Evolutionary conservation across 2,329 filamentous ascomycete species (phyloP), one percentile per base, ranked within the genome.

Genomic region (Thielaviopsis populi): DNA sequence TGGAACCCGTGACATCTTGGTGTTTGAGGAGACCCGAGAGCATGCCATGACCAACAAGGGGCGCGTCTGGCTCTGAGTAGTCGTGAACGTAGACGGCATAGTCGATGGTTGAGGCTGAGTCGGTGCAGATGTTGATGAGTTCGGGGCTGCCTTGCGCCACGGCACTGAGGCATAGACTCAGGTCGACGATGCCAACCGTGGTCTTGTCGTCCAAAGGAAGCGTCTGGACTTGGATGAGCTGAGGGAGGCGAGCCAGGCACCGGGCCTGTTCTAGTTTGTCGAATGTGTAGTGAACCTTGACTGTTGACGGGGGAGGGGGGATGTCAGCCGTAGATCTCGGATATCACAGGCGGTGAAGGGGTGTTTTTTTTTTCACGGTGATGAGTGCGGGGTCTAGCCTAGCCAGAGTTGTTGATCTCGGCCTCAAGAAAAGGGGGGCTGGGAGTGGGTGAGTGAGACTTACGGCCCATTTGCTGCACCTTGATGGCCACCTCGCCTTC

Each of bases 61-160:
- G 94, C 19, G 86, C 89, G 71, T 96, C 91, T 68, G 89, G 88
- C 75, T 99, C 94, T 13, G 94, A 96, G 74, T 92, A 97, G 74
- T 99, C 94, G 76, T 90, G 89, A 37, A 92, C 91, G 75, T 99
- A 99, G 64, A 99, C 85, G n/a, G 91, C 94, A 75, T 94, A 99
- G 75, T 99, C 91, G 74, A 83, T 76, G 76, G 75, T 87, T 72
- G 78, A 87, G 78, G 71, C 83, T 58, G 91, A 78, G 24, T 24
- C 42, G 19, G 58, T 53, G 13, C 62, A 50, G 6, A 61, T 37
- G 40, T 66, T 62, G 8, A 70, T 69, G 56, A 99, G 81, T 75
- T 99, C 94, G 43, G 94, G 94, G 72, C 94, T 97, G 76, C 80
- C 82, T 64, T 83, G 77, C 27, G 79, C 77, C 66, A 99, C 86